Conservation (phyloP, 495 filamentous ascomycete species). For the Penicillium dipodomyicola region DNA sequence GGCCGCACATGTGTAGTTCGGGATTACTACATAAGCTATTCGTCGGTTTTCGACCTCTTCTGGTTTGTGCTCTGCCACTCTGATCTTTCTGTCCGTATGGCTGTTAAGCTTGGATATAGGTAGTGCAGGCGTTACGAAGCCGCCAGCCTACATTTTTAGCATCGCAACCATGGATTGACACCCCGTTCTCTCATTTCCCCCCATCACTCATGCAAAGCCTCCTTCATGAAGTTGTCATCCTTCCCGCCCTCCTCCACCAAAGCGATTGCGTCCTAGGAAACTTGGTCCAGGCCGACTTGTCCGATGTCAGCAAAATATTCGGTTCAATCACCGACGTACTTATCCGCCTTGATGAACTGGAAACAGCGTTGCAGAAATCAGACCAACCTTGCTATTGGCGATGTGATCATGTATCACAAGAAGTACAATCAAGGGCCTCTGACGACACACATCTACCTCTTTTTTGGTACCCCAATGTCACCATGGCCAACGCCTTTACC, state of each 20-base stretch:
- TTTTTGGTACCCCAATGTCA: slow-evolving; percentile 35
- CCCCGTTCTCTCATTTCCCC: slow-evolving; percentile 26
- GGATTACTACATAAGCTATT: slow-evolving; percentile 36
- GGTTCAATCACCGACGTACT: slow-evolving; percentile 6
- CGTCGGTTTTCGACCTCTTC: slow-evolving; percentile 33
- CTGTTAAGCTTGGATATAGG: too few relatives aligned
- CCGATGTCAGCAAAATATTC: too few relatives aligned
- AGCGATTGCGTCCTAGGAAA: too few relatives aligned
- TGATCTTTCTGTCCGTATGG: too few relatives aligned
- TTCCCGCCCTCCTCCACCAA: slow-evolving; percentile 30
- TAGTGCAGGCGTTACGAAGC: too few relatives aligned
- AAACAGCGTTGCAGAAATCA: neutral
- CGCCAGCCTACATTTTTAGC: slow-evolving; percentile 23
- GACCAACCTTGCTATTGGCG: neutral
- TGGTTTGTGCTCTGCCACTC: slow-evolving; percentile 17
- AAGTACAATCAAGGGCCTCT: neutral
- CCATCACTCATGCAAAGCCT: slow-evolving; percentile 33
- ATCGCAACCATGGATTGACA: slow-evolving; percentile 23
- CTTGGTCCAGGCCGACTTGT: too few relatives aligned
- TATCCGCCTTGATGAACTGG: neutral
- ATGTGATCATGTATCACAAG: too few relatives aligned
- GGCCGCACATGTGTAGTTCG: slow-evolving; percentile 20
- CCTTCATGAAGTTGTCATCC: slow-evolving; percentile 23
- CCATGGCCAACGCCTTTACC: slow-evolving; percentile 34
- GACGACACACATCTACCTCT: slow-evolving; percentile 4